These are phyloP conservation scores for Ogataea trehaloabstinens DNA, from an alignment of 805 yeast genomes.

Conservation along the genomic window DNA sequence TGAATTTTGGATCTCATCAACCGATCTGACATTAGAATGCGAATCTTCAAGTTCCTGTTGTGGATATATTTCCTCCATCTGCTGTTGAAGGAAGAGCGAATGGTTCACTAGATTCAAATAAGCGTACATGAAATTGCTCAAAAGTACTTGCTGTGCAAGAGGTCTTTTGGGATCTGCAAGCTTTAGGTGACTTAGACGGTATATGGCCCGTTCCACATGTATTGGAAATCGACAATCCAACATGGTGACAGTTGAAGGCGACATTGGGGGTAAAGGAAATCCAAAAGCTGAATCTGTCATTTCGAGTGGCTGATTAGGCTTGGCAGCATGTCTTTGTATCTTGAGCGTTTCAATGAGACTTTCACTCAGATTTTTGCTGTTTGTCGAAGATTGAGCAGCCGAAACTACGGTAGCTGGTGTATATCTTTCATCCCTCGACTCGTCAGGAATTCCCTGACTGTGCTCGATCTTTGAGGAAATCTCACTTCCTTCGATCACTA, in stretches of 20 bases:
- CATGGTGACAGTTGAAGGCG: constrained; percentile 75
- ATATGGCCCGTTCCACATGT: constrained; percentile 94
- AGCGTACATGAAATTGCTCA: constrained; percentile 97
- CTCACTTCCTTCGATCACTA: background rate
- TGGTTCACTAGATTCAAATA: constrained; percentile 93
- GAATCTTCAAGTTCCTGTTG: background rate
- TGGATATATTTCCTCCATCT: constrained; percentile 31
- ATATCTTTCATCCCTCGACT: background rate
- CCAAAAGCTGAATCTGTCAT: constrained; percentile 84
- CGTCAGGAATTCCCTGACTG: background rate
- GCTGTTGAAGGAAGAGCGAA: constrained; percentile 72
- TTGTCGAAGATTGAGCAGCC: constrained; percentile 2
- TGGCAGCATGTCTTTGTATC: constrained; percentile 30
- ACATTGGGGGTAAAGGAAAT: constrained; percentile 79
- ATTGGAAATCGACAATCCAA: constrained; percentile 85
- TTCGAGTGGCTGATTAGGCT: constrained; percentile 55
- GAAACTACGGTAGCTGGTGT: background rate
- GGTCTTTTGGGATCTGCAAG: constrained; percentile 93
- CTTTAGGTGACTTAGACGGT: constrained; percentile 87
- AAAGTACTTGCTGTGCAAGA: constrained; percentile 83
- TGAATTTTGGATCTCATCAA: background rate
- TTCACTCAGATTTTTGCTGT: constrained; percentile 13
- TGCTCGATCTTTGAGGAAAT: background rate
- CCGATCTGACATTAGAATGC: background rate
- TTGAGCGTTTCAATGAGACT: constrained; percentile 26